Percentiles rank a stretch among this genome's conserved stretches.
These are phyloP conservation scores for Solanum ahanhuiri DNA, from an alignment of 257 asterid genomes.

Conservation along the genomic window DNA sequence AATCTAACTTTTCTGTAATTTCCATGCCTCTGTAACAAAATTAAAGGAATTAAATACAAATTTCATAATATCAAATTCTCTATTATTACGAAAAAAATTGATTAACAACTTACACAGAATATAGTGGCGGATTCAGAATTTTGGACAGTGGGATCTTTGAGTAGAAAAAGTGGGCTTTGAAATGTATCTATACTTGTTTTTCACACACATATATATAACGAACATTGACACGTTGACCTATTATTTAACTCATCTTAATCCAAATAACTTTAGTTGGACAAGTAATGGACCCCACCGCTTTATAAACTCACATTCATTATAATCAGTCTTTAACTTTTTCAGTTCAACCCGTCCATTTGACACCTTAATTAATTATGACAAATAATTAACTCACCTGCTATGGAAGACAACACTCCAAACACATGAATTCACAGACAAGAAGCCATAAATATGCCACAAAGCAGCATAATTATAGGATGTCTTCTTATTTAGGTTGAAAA, in stretches of 20 bases:
- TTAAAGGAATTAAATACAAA: background rate
- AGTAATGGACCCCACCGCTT: background rate
- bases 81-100: background rate
- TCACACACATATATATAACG: background rate
- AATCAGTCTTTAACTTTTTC: background rate
- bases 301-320: background rate
- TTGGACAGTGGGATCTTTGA: background rate
- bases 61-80: background rate
- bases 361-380: background rate
- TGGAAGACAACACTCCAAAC: conserved; percentile 79
- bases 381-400: conserved; percentile 42
- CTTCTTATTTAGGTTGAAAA: conserved; percentile 55
- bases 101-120: background rate
- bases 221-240: background rate
- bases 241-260: background rate
- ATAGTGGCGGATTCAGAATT: background rate
- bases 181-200: background rate
- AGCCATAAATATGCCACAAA: conserved; percentile 63
- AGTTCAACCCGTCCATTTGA: background rate
- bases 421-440: conserved; percentile 65
- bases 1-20: conserved; percentile 63
- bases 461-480: conserved; percentile 70
- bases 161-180: background rate
- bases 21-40: conserved; percentile 52
- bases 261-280: background rate